These are phyloP conservation scores for Nemania sp. DNA, from an alignment of 2,329 filamentous ascomycete species.

Conservation along the genomic window DNA sequence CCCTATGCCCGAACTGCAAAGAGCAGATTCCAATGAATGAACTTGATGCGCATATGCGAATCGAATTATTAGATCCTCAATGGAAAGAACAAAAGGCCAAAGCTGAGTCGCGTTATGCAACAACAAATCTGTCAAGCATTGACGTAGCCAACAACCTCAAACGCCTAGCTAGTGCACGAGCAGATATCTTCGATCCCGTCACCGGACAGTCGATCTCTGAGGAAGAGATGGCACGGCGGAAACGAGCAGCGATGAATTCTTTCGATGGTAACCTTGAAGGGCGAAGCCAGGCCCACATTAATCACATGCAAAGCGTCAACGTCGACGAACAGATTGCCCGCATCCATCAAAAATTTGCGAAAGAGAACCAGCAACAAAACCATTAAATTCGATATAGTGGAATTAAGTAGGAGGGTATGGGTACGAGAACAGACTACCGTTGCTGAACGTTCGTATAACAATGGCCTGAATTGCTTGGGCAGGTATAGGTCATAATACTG, in stretches of 20 bases:
- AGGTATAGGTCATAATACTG: conserved; percentile 12
- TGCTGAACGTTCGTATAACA: background rate
- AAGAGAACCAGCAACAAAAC: conserved; percentile 50
- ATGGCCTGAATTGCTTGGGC: conserved; percentile 3
- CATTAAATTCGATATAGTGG: background rate
- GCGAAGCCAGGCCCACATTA: conserved; percentile 65
- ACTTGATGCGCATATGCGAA: conserved; percentile 92
- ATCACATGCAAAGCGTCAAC: conserved; percentile 75
- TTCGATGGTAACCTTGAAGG: conserved; percentile 75
- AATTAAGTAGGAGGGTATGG: background rate
- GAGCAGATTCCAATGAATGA: conserved; percentile 89
- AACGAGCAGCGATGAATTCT: conserved; percentile 75
- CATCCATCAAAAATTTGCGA: conserved; percentile 67
- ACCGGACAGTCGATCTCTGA: conserved; percentile 76
- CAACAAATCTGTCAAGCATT: conserved; percentile 85
- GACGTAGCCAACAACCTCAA: conserved; percentile 96
- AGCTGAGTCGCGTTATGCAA: conserved; percentile 83
- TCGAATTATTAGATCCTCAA: conserved; percentile 90
- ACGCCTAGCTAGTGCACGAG: conserved; percentile 88
- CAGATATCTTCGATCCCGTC: conserved; percentile 84
- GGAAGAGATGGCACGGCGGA: conserved; percentile 80
- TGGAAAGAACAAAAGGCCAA: conserved; percentile 98
- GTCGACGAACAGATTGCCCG: conserved; percentile 86
- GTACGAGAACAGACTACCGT: background rate
- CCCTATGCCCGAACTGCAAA: conserved; percentile 91